Evolutionary conservation across 768 basidiomycete species (phyloP).

Genomic region (Roridomyces roridus): DNA sequence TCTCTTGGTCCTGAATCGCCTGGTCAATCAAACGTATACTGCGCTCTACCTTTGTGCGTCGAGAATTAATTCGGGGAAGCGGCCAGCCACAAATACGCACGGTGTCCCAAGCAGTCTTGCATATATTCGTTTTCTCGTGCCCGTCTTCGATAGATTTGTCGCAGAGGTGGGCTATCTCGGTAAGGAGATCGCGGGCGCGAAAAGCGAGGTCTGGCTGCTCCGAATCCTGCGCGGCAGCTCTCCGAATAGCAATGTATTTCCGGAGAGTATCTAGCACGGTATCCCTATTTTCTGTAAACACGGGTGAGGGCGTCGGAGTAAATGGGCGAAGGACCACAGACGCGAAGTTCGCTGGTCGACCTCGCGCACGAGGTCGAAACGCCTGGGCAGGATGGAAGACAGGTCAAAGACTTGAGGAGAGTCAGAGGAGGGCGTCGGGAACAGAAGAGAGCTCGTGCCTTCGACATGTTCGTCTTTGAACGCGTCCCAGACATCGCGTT

Average conservation of each 20-base stretch:
- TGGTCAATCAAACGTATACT: slow-evolving; percentile 82
- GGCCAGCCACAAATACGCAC: slow-evolving; percentile 45
- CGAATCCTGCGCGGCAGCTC: neutral
- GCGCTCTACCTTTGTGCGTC: slow-evolving; percentile 66
- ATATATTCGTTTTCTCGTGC: slow-evolving; percentile 82
- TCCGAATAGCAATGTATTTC: slow-evolving; percentile 18
- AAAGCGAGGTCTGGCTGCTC: neutral
- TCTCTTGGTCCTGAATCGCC: slow-evolving; percentile 68
- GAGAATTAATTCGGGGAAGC: slow-evolving; percentile 1
- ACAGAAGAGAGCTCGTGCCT: slow-evolving; percentile 46
- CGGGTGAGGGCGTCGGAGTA: neutral
- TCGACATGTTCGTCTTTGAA: slow-evolving; percentile 84
- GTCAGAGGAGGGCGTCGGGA: neutral
- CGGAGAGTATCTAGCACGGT: slow-evolving; percentile 1
- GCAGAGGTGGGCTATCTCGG: slow-evolving; percentile 61
- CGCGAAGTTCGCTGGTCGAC: slow-evolving; percentile 62
- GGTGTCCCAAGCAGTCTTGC: slow-evolving; percentile 71
- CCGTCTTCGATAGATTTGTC: slow-evolving; percentile 68
- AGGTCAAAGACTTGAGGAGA: slow-evolving; percentile 69
- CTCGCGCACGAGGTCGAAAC: slow-evolving; percentile 73
- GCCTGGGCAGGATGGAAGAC: slow-evolving; percentile 75
- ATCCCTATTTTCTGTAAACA: slow-evolving; percentile 6
- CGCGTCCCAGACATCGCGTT: slow-evolving; percentile 73
- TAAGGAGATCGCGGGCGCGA: slow-evolving; percentile 55
- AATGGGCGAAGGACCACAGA: neutral